phyloP scores from a whole-genome alignment of 106 monocot species.

The Phalaenopsis aphrodite region DNA sequence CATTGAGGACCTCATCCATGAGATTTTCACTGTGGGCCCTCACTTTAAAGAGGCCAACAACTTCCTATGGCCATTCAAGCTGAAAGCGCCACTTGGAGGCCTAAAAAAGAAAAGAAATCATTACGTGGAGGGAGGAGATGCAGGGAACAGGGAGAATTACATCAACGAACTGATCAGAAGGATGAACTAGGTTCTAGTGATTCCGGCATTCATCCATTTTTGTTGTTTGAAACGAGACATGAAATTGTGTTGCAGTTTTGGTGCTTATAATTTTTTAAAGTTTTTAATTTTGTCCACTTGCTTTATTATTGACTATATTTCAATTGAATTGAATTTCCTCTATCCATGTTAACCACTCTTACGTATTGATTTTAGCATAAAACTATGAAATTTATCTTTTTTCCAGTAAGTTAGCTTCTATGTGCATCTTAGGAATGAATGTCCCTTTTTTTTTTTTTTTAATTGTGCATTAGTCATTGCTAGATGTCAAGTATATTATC shows the following conservation, averaged over 20 bases:
- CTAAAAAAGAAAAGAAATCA: constrained; percentile 54
- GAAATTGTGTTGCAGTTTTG: not conserved
- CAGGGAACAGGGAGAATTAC: constrained; percentile 44
- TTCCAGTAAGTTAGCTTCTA: no score
- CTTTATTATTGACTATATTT: not conserved
- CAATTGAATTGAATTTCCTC: not conserved
- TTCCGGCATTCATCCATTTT: not conserved
- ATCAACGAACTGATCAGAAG: constrained; percentile 51
- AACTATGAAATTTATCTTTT: no score
- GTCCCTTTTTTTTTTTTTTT: no score
- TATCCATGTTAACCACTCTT: no score
- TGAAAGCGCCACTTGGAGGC: constrained; percentile 40
- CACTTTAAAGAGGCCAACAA: constrained; percentile 56
- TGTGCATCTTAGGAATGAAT: no score
- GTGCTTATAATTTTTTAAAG: not conserved
- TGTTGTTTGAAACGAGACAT: not conserved
- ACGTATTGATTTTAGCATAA: no score
- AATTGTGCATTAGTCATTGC: no score
- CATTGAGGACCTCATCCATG: constrained; percentile 48
- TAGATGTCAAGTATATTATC: no score
- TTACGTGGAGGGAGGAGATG: constrained; percentile 56
- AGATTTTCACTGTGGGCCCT: constrained; percentile 45
- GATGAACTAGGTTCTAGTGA: constrained; percentile 31
- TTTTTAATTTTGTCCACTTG: not conserved
- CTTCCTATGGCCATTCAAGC: constrained; percentile 50